Evolutionary conservation across 257 asterid genomes (phyloP).

Genomic region (Capsicum pubescens): DNA sequence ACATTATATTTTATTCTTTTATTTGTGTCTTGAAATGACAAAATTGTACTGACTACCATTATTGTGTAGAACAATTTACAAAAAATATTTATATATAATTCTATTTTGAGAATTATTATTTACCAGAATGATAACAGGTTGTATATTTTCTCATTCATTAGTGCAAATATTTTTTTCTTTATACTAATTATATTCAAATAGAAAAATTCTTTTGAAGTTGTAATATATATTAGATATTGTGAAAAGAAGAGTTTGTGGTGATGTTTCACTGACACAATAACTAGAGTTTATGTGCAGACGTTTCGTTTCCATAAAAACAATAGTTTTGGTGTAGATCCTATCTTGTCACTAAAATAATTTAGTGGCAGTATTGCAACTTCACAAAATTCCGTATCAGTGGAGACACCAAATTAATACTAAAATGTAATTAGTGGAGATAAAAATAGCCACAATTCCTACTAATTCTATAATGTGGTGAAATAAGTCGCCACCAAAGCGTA

Average conservation of each 20-base stretch:
- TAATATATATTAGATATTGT: too few species aligned
- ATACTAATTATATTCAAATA: too few species aligned
- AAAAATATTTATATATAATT: too few species aligned
- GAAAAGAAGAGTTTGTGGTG: background rate
- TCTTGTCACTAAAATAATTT: too few species aligned
- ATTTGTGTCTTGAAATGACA: background rate
- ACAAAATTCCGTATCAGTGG: background rate
- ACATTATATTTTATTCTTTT: background rate
- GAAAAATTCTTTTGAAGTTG: too few species aligned
- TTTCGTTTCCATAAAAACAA: too few species aligned
- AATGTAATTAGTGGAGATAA: background rate
- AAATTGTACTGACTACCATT: background rate
- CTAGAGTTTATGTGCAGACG: too few species aligned
- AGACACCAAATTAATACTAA: background rate
- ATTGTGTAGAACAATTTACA: background rate
- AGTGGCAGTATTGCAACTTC: too few species aligned
- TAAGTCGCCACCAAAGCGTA: background rate
- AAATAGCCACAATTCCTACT: background rate
- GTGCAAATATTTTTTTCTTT: background rate
- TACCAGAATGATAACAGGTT: background rate
- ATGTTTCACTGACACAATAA: background rate
- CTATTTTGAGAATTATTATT: background rate
- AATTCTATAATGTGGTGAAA: background rate
- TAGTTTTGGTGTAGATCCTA: too few species aligned
- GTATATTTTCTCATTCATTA: background rate